A percentile compares a stretch with the other conserved stretches of the same genome.
Conservation (phyloP, 306 rosid genomes). For the Quercus alba region DNA sequence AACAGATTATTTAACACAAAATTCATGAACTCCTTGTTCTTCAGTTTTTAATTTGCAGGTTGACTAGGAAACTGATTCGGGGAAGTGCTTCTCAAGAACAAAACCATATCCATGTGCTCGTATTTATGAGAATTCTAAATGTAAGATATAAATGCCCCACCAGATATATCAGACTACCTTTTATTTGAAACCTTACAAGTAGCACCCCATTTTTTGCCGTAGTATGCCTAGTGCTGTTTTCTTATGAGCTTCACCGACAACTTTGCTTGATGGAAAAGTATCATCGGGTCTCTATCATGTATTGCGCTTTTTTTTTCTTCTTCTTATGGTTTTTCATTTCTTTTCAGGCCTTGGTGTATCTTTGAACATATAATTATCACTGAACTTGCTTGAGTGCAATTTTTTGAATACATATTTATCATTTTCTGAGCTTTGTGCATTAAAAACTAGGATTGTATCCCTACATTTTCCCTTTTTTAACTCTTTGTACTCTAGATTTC, state of each 20-base stretch:
- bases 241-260: constrained; percentile 75
- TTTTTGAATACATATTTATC: not conserved
- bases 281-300: constrained; percentile 58
- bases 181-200: constrained; percentile 23
- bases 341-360: not conserved
- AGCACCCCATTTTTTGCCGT: constrained; percentile 16
- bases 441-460: constrained; percentile 1
- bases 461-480: not conserved
- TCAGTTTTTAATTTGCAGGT: constrained; percentile 53
- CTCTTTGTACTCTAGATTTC: not conserved
- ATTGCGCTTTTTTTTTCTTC: constrained; percentile 5
- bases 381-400: constrained; percentile 10
- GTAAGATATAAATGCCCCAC: constrained; percentile 40
- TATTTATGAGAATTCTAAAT: constrained; percentile 73
- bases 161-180: constrained; percentile 10
- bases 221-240: constrained; percentile 73
- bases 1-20: not conserved
- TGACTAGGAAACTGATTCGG: constrained; percentile 65
- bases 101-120: constrained; percentile 66
- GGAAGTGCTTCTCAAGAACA: constrained; percentile 47
- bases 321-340: constrained; percentile 20
- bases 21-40: constrained; percentile 4
- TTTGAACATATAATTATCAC: not conserved
- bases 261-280: constrained; percentile 52
- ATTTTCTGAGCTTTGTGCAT: not conserved